phyloP scores from a whole-genome alignment of 345 rosid genomes.

The Melastoma malabathricum region DNA sequence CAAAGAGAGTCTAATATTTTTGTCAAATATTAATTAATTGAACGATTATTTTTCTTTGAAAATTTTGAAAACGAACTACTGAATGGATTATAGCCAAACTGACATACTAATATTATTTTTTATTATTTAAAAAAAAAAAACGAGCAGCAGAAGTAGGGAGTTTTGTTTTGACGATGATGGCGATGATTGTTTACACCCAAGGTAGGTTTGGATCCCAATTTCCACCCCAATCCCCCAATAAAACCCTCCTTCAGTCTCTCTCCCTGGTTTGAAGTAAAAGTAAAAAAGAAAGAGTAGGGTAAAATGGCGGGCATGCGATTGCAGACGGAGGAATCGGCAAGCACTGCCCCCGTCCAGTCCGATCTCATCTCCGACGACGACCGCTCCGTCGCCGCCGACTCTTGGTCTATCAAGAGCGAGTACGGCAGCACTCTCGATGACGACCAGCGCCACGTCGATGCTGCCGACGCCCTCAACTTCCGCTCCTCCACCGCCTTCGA shows the following conservation, averaged over 20 bases:
- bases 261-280: background rate
- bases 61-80: no score
- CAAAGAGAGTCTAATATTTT: no score
- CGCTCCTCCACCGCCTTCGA: slow-evolving; percentile 43
- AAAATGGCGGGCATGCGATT: slow-evolving; percentile 51
- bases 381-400: slow-evolving; percentile 91
- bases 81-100: no score
- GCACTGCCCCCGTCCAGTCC: slow-evolving; percentile 10
- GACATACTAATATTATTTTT: no score
- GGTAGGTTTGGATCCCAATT: slow-evolving; percentile 2
- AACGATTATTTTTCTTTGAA: no score
- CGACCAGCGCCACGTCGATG: slow-evolving; percentile 96
- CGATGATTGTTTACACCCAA: no score
- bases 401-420: slow-evolving; percentile 97
- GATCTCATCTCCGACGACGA: slow-evolving; percentile 96
- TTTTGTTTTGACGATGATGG: no score
- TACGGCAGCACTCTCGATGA: slow-evolving; percentile 97
- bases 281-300: background rate
- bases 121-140: no score
- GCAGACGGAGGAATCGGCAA: slow-evolving; percentile 38
- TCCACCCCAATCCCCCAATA: no score
- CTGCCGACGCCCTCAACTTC: slow-evolving; percentile 75
- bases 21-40: no score
- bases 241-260: no score
- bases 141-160: no score